These are phyloP conservation scores for Tolypocladium endophyticum DNA, from an alignment of 2,329 filamentous ascomycete species.

Conservation along the genomic window DNA sequence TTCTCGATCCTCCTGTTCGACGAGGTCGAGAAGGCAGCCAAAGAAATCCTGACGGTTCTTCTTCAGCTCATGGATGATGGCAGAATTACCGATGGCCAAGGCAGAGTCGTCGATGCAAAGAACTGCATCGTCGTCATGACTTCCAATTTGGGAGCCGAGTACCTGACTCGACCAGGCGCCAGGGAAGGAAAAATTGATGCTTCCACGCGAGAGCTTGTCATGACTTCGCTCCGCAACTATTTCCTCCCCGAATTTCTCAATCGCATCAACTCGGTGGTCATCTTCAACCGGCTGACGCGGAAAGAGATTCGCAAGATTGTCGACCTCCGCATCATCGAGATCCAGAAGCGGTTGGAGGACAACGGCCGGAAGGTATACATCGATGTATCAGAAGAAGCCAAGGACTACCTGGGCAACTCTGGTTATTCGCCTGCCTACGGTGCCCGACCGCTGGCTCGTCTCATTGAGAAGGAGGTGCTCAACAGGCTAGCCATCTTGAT, in stretches of 20 bases:
- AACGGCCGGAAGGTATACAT: constrained; percentile 85
- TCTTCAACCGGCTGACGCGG: constrained; percentile 93
- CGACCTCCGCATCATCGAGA: constrained; percentile 75
- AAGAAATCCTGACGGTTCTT: constrained; percentile 91
- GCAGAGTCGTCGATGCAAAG: constrained; percentile 83
- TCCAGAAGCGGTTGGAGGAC: constrained; percentile 78
- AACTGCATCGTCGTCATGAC: constrained; percentile 99
- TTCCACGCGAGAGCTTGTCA: constrained; percentile 79
- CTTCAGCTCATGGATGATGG: constrained; percentile 99
- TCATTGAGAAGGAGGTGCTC: constrained; percentile 96
- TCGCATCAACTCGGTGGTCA: constrained; percentile 90
- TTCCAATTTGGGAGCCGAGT: constrained; percentile 92
- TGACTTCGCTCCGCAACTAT: constrained; percentile 83
- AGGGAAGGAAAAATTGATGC: constrained; percentile 79
- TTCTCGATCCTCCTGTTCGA: constrained; percentile 98
- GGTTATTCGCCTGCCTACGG: constrained; percentile 96
- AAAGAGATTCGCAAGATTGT: constrained; percentile 91
- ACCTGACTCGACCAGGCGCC: constrained; percentile 67
- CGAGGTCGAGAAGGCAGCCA: constrained; percentile 96
- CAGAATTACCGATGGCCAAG: constrained; percentile 96
- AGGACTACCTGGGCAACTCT: constrained; percentile 82
- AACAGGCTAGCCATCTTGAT: constrained; percentile 90
- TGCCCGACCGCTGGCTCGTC: constrained; percentile 73
- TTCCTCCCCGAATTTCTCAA: constrained; percentile 98
- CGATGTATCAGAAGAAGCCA: constrained; percentile 71